Conservation (phyloP, 345 rosid genomes). For the Camelina neglecta region DNA sequence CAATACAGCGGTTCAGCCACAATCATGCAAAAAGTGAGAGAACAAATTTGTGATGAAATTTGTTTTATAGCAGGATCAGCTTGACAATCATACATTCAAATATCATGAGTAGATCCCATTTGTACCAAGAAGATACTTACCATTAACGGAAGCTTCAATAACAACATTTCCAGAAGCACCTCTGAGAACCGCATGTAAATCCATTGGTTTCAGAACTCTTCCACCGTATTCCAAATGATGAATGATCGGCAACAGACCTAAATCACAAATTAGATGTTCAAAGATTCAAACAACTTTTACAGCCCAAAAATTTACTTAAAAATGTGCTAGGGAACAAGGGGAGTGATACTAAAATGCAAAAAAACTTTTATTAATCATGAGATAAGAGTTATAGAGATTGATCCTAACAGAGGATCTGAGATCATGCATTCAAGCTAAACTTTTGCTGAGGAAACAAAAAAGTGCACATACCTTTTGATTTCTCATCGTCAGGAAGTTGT, state of each 20-base stretch:
- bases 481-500: slow-evolving; percentile 75
- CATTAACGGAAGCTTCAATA: slow-evolving; percentile 68
- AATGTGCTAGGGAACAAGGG: background rate
- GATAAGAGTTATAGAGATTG: slow-evolving; percentile 19
- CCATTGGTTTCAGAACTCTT: slow-evolving; percentile 55
- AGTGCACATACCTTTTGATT: slow-evolving; percentile 68
- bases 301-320: background rate
- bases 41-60: slow-evolving; percentile 6
- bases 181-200: slow-evolving; percentile 49
- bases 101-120: slow-evolving; percentile 1
- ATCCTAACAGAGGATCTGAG: background rate
- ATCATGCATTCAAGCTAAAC: slow-evolving; percentile 20
- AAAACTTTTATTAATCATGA: background rate
- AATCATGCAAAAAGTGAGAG: slow-evolving; percentile 3
- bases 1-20: slow-evolving; percentile 18
- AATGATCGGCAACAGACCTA: slow-evolving; percentile 92
- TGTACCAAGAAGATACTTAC: slow-evolving; percentile 47
- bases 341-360: background rate
- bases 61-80: background rate
- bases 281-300: slow-evolving; percentile 22
- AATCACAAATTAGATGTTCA: slow-evolving; percentile 32
- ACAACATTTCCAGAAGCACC: slow-evolving; percentile 49
- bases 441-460: slow-evolving; percentile 19
- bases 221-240: slow-evolving; percentile 64
- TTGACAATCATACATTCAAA: slow-evolving; percentile 17